Conservation (phyloP, 257 asterid species). For the Apocynum venetum region DNA sequence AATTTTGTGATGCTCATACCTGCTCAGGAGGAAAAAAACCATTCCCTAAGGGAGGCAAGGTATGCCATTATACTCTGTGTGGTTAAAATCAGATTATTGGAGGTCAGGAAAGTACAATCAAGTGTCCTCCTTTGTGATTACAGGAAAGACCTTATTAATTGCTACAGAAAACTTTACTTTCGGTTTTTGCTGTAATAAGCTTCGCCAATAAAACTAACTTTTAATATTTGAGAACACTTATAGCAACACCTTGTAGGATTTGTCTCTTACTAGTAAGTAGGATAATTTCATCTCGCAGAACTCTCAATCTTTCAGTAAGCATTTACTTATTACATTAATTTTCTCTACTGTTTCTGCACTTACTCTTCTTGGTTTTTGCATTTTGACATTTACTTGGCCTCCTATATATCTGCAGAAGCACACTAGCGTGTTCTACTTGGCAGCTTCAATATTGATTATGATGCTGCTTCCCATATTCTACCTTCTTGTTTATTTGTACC, state of each 20-base stretch:
- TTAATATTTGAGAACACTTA: not conserved
- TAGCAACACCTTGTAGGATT: not conserved
- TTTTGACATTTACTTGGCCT: not conserved
- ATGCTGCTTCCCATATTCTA: conserved; percentile 87
- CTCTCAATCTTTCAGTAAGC: not conserved
- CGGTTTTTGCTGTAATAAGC: not conserved
- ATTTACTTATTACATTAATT: not conserved
- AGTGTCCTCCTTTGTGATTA: not conserved
- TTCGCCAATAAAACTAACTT: not conserved
- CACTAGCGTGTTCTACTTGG: conserved; percentile 58
- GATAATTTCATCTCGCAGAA: not conserved
- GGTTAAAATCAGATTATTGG: conserved; percentile 8
- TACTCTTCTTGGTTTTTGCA: not conserved
- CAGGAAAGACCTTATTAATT: not conserved
- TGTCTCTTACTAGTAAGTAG: not conserved
- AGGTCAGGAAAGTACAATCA: not conserved
- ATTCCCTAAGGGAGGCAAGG: conserved; percentile 86
- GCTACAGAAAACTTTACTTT: not conserved
- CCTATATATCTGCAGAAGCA: conserved; percentile 57
- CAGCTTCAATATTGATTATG: conserved; percentile 58
- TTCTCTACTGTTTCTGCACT: not conserved
- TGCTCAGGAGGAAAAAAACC: conserved; percentile 67
- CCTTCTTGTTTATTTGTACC: conserved; percentile 58
- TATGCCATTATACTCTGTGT: conserved; percentile 21
- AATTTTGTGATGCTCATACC: conserved; percentile 87